These are phyloP conservation scores for Fusarium sterilihyphosum DNA, from an alignment of 2,329 filamentous ascomycete genomes.

Conservation along the genomic window DNA sequence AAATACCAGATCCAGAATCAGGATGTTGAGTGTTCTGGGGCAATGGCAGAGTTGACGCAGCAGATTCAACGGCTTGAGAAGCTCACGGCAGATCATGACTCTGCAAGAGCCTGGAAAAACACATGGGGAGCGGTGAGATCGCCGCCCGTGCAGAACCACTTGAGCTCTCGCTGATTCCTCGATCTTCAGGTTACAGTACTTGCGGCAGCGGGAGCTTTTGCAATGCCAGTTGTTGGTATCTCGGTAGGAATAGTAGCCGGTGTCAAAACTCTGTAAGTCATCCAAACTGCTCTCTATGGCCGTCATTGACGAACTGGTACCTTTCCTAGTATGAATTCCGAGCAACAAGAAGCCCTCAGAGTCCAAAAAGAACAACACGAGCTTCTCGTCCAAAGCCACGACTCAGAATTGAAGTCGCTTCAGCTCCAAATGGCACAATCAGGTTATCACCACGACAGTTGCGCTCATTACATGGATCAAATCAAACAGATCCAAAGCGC, in stretches of 20 bases:
- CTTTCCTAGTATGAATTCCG: not conserved
- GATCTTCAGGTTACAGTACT: not conserved
- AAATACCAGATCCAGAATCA: not conserved
- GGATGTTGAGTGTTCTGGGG: not conserved
- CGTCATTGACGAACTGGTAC: not conserved
- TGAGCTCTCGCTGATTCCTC: not conserved
- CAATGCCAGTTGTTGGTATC: not conserved
- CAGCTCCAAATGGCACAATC: not conserved
- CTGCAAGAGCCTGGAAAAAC: not conserved
- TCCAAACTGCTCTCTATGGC: not conserved
- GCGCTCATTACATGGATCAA: not conserved
- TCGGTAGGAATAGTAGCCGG: not conserved
- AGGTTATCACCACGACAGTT: not conserved
- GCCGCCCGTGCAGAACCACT: not conserved
- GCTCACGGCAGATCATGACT: not conserved
- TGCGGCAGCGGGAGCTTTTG: not conserved
- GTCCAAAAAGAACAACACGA: not conserved
- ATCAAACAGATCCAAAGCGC: not conserved
- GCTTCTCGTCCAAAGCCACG: not conserved
- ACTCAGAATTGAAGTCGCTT: not conserved
- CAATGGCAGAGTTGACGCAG: not conserved
- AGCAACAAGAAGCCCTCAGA: not conserved
- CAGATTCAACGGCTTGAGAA: not conserved
- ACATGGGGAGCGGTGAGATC: not conserved
- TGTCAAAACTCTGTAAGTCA: not conserved